A percentile compares a stretch with the other conserved stretches of the same genome.
phyloP scores from a whole-genome alignment of 176 grass and related monocot species.

The Carex scoparia region DNA sequence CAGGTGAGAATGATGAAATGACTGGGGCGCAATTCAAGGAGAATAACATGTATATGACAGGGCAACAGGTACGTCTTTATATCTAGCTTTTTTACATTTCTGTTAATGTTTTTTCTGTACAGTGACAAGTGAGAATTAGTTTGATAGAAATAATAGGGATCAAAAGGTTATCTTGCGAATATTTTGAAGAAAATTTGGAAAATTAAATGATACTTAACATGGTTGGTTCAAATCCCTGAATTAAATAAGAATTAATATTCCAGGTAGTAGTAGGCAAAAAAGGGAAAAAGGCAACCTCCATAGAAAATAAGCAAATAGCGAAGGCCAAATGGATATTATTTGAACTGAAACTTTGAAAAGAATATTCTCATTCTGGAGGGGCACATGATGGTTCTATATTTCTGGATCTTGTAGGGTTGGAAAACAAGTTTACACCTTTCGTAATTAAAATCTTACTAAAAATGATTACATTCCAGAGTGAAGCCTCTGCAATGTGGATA shows the following conservation, averaged over 20 bases:
- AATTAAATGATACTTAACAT: not conserved
- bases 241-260: too few species aligned
- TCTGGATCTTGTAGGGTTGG: not conserved
- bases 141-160: not conserved
- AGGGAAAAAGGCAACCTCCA: too few species aligned
- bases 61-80: slow-evolving; percentile 50
- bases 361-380: not conserved
- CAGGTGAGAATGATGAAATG: slow-evolving; percentile 54
- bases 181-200: not conserved
- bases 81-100: not conserved
- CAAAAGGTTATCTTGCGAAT: not conserved
- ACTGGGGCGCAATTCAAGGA: slow-evolving; percentile 65
- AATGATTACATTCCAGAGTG: slow-evolving; percentile 37
- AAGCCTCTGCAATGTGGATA: slow-evolving; percentile 64
- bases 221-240: too few species aligned
- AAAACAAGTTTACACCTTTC: not conserved
- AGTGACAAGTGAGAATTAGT: not conserved
- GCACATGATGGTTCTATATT: not conserved
- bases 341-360: not conserved
- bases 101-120: not conserved
- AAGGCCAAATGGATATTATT: too few species aligned
- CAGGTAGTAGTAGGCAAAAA: too few species aligned
- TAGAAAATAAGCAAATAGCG: too few species aligned
- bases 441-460: not conserved
- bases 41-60: slow-evolving; percentile 69